Evolutionary conservation across 257 asterid genomes (phyloP).

Genomic region (Salvia splendens): DNA sequence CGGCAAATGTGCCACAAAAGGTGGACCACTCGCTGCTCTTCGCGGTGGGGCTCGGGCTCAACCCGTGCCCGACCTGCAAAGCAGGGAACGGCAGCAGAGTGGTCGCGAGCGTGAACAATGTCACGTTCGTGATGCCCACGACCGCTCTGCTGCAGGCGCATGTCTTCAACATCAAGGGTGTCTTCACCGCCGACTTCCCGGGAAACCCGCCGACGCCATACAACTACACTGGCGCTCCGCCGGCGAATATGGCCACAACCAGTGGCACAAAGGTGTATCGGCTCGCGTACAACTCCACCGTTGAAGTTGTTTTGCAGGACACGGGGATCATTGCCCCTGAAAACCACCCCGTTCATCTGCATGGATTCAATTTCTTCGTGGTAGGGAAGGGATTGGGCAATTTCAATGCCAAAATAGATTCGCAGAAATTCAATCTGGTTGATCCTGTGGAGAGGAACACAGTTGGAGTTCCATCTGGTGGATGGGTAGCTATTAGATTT

Average conservation of each 20-base stretch:
- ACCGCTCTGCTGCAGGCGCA: constrained; percentile 76
- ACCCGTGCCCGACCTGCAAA: constrained; percentile 73
- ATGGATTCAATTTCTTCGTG: constrained; percentile 84
- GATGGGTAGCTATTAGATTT: constrained; percentile 93
- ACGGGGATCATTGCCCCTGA: constrained; percentile 81
- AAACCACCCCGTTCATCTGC: constrained; percentile 85
- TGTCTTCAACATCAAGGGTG: constrained; percentile 55
- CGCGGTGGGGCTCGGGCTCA: constrained; percentile 70
- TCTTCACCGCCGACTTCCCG: constrained; percentile 81
- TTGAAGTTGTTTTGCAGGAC: constrained; percentile 81
- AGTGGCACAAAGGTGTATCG: constrained; percentile 70
- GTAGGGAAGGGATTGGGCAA: constrained; percentile 82
- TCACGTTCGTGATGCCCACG: constrained; percentile 86
- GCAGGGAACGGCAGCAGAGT: constrained; percentile 71
- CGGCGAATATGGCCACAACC: constrained; percentile 46
- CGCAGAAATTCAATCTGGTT: constrained; percentile 65
- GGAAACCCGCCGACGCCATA: constrained; percentile 58
- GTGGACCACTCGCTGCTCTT: constrained; percentile 71
- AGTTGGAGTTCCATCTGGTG: constrained; percentile 87
- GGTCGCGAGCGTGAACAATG: constrained; percentile 71
- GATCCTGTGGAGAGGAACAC: constrained; percentile 98
- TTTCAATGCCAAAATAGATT: constrained; percentile 58
- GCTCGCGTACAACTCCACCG: constrained; percentile 60
- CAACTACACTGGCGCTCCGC: constrained; percentile 68
- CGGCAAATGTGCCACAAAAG: constrained; percentile 67